phyloP scores from a whole-genome alignment of 306 rosid species.

The Trichosanthes truncata region DNA sequence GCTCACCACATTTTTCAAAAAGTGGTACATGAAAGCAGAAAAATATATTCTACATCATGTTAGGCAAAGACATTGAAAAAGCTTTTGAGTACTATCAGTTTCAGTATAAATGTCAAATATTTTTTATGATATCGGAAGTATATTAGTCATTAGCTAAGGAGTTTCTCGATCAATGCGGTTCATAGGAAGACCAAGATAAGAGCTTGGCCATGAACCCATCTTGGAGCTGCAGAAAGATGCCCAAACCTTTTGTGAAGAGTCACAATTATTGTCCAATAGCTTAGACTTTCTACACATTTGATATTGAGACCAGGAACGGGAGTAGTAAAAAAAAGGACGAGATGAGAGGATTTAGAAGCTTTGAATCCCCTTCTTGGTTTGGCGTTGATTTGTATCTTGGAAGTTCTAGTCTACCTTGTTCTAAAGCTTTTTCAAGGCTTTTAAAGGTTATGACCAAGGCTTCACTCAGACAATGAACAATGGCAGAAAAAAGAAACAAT shows the following conservation, averaged over 20 bases:
- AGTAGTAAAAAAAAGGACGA: background rate
- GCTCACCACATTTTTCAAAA: background rate
- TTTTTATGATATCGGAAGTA: background rate
- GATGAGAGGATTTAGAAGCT: background rate
- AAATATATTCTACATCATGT: background rate
- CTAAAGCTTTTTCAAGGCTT: no score
- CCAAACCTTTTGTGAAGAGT: background rate
- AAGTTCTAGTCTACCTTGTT: background rate
- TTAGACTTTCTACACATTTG: background rate
- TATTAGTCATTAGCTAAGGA: background rate
- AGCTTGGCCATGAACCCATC: background rate
- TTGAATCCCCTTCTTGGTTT: background rate
- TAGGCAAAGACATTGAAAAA: background rate
- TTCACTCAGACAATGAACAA: background rate
- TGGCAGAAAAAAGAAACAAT: background rate
- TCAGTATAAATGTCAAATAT: background rate
- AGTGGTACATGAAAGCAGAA: no score
- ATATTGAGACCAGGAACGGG: background rate
- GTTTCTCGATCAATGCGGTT: background rate
- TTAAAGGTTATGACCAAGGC: background rate
- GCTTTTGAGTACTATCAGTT: background rate
- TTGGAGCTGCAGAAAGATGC: background rate
- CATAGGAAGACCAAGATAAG: background rate
- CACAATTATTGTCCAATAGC: background rate
- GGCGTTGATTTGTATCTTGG: no score